Conservation (phyloP, 2,329 filamentous ascomycete species). For the Lizonia empirigonia region DNA sequence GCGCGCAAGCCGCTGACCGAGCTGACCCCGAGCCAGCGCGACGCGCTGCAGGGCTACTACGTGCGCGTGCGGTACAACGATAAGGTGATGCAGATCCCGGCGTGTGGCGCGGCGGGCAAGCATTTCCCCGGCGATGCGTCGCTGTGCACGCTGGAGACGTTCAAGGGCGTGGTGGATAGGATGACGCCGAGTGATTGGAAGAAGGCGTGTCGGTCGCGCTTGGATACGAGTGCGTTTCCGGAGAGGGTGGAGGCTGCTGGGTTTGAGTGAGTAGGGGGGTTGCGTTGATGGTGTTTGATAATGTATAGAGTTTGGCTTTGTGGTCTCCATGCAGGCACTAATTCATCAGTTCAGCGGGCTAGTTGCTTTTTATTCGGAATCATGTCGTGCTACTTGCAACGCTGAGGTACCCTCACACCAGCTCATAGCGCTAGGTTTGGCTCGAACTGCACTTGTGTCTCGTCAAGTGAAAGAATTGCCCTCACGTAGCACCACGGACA, state of each 20-base stretch:
- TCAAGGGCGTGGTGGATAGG: constrained; percentile 90
- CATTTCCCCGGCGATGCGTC: constrained; percentile 85
- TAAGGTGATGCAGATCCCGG: constrained; percentile 77
- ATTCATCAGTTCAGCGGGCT: no score
- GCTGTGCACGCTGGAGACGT: constrained; percentile 89
- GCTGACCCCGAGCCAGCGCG: constrained; percentile 63
- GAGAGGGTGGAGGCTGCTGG: constrained; percentile 46
- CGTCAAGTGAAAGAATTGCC: no score
- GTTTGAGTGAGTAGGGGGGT: constrained; percentile 29
- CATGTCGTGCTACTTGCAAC: no score
- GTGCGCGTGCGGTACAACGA: constrained; percentile 94
- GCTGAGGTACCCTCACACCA: no score
- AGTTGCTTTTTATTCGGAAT: no score
- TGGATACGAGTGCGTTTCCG: constrained; percentile 61
- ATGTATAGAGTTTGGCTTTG: no score
- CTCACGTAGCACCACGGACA: no score
- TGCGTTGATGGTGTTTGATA: no score
- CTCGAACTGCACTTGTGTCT: no score
- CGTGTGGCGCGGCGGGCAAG: constrained; percentile 75
- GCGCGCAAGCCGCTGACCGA: constrained; percentile 64
- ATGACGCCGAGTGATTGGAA: constrained; percentile 85
- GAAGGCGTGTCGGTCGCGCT: constrained; percentile 62
- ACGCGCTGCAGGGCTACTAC: constrained; percentile 74
- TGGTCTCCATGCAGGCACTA: no score
- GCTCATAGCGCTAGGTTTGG: no score